Evolutionary conservation across 2,329 filamentous ascomycete species (phyloP), one percentile per base, ranked within the genome.

Genomic region (Diaporthe sp.): DNA sequence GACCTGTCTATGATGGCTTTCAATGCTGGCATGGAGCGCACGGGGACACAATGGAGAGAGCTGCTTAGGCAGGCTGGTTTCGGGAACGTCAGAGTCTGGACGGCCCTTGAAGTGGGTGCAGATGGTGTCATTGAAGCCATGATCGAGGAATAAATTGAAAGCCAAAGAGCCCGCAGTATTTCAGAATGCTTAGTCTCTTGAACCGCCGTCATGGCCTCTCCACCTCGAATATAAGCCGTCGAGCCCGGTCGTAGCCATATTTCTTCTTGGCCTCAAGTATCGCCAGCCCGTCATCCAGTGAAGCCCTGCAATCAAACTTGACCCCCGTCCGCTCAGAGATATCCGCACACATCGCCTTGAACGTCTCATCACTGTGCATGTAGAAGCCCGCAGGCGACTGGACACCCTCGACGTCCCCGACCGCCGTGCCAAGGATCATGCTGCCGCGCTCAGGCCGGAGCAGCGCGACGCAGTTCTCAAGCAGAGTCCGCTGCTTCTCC

Each of bases 1-100:
- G 82, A 84, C 73, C 76, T 83, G 49, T 76, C 79, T 25, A 82
- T 84, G 82, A 81, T 83, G 79, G 76, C 78, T 8, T 80, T 81
- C 61, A 78, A 80, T n/a, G 75, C 78, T 0, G 79, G 79, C 2
- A 79, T 80, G 77, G 81, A 83, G 57, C 62, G 82, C 22, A 79
- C 79, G 0, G 78, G 78, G 61, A 77, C 67, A 12, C 79, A 82
- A 37, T 82, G 81, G 80, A 44, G 72, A 15, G 76, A 72, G 31
- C 75, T 82, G 2, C 77, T 81, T 0, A 73, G 25, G 0, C 62
- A 71, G 28, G 81, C 77, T 5, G 80, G 79, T 3, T 75, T 82
- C 3, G 37, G 75, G 19, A 77, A 79, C 6, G 31, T 79, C n/a
- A 80, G 78, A 42, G 22, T 79, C 12, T 81, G 80, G 80, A 51